These are phyloP conservation scores for Paraglomus occultum DNA, from an alignment of 192 early-diverging fungal genomes.

Conservation along the genomic window DNA sequence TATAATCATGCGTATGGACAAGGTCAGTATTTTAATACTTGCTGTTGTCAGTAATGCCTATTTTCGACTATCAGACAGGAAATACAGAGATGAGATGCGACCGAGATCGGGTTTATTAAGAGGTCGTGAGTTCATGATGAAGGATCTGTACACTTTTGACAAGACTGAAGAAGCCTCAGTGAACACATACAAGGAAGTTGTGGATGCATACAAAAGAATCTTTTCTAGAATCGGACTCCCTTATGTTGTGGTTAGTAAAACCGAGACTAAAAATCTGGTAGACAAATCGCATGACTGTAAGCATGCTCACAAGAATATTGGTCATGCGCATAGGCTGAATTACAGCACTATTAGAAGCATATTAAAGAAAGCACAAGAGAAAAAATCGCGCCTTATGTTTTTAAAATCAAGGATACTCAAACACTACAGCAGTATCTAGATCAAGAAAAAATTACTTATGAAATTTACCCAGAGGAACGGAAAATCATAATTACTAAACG, in stretches of 20 bases:
- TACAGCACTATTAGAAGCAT: too few species aligned
- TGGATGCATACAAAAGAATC: conserved; percentile 71
- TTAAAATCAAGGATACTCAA: too few species aligned
- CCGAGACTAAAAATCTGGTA: conserved; percentile 1
- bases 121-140: conserved; percentile 94
- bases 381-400: too few species aligned
- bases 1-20: not conserved
- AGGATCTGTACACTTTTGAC: conserved; percentile 93
- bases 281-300: not conserved
- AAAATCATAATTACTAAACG: too few species aligned
- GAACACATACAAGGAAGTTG: conserved; percentile 74
- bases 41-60: not conserved
- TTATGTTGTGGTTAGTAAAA: conserved; percentile 61
- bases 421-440: too few species aligned
- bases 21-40: not conserved
- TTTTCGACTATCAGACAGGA: conserved; percentile 46
- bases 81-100: conserved; percentile 83
- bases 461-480: too few species aligned
- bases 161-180: conserved; percentile 60
- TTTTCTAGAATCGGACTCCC: conserved; percentile 76
- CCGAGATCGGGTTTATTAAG: conserved; percentile 82
- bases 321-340: conserved; percentile 9
- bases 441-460: too few species aligned
- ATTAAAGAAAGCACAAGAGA: too few species aligned
- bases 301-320: not conserved